Evolutionary conservation across 768 basidiomycete species (phyloP), one percentile per base, ranked within the genome.

Genomic region (Suillus luteus): DNA sequence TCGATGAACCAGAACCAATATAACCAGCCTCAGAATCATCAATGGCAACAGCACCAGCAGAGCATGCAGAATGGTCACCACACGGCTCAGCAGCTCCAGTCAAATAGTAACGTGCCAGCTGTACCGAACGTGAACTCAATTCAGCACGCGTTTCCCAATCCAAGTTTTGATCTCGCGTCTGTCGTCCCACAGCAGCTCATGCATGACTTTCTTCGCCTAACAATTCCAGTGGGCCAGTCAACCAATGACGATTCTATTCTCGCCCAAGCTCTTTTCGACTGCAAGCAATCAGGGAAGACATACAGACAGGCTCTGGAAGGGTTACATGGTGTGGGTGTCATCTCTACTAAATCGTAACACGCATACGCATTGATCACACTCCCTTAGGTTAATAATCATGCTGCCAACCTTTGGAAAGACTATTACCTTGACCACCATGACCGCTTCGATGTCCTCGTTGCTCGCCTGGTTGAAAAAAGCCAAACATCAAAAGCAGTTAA

Each of bases 321-420:
- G 52, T 75, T 91, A 19, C 88, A 91, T 69, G 86, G 86, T 38
- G 89, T 90, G 71, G 67, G 85, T 76, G 61, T 12, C 2, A 22
- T 49, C 60, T 63, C n/a, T 33, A 8, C 49, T 24, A n/a, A 27
- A 41, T 58, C 27, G 11, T 33, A 27, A 52, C 49, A 24, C 41
- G 38, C 62, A 37, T 27, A 33, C 15, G 65, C 40, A 64, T 48
- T 55, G 1, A 64, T 67, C 5, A 68, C 31, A 35, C 57, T 31
- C 38, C 38, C 55, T 61, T 40, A 82, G 81, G 73, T 79, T 55
- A 81, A 83, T 49, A 78, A 79, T 33, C 81, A 83, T 44, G 72
- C 78, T 12, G 83, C 88, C 43, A 86, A 81, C 71, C 75, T 89
- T 27, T 92, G 90, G 90, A 92, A 91, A 70, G 91, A 92, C 68